Percentiles rank a stretch among this genome's conserved stretches.
Evolutionary conservation across 2,329 filamentous ascomycete genomes (phyloP).

Genomic region (Neonectria ditissima): DNA sequence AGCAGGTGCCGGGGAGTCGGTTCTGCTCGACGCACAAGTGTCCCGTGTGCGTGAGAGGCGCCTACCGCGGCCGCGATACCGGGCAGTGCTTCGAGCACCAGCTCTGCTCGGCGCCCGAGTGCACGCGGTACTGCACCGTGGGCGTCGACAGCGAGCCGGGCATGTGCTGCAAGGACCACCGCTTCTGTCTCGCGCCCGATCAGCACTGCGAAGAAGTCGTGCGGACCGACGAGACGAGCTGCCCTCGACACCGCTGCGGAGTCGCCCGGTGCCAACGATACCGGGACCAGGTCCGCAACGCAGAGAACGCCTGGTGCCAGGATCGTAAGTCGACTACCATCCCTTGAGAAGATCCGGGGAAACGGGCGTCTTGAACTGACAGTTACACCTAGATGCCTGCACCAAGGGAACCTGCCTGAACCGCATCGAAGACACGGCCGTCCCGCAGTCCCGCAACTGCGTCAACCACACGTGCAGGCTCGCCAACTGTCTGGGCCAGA

Average conservation of each 20-base stretch:
- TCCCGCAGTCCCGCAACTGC: conserved; percentile 24
- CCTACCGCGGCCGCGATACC: conserved; percentile 5
- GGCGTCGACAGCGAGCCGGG: not conserved
- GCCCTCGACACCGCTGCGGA: conserved; percentile 29
- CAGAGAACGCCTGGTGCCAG: conserved; percentile 23
- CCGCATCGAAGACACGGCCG: not conserved
- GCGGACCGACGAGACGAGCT: conserved; percentile 1
- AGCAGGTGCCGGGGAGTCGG: conserved; percentile 7
- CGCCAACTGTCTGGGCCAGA: conserved; percentile 1
- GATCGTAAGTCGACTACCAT: conserved; percentile 33
- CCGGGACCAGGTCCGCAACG: conserved; percentile 16
- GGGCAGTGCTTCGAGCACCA: conserved; percentile 29
- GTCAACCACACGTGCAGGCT: conserved; percentile 25
- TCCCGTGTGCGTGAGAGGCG: not conserved
- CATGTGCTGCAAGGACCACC: conserved; percentile 28
- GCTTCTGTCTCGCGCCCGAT: conserved; percentile 17
- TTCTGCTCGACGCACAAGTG: conserved; percentile 22
- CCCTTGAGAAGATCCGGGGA: not conserved
- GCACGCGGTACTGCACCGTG: conserved; percentile 1
- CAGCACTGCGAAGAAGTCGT: conserved; percentile 27
- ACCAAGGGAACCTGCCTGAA: conserved; percentile 4
- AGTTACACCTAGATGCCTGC: conserved; percentile 28
- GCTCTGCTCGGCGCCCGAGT: conserved; percentile 24
- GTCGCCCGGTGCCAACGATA: conserved; percentile 5
- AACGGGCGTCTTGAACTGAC: conserved; percentile 16